Evolutionary conservation across 352 stramenopile species (phyloP), one percentile per base, ranked within the genome.

Genomic region (Globisporangium radiosum): DNA sequence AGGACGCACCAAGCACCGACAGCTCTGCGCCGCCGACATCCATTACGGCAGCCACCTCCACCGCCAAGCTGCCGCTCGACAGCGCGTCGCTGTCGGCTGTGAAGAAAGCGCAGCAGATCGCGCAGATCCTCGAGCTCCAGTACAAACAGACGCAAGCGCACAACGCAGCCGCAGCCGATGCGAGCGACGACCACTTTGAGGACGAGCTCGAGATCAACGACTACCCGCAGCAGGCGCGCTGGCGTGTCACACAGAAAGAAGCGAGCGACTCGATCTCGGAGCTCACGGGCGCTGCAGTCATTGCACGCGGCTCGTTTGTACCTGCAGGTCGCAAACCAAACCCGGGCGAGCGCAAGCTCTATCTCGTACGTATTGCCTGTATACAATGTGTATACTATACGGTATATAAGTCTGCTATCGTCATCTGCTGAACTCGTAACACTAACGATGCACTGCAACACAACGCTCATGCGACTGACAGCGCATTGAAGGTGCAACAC

Each of bases 141-240:
- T 91, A 88, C 67, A 88, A 87, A 59, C 65, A 81, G 44, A 82
- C 50, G 11, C 66, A 81, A 56, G 72, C 75, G 13, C 63, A 63
- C 40, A 66, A 65, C 36, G 64, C 58, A 54, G 63, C 67, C 33
- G 64, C 58, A 52, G 63, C 15, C 19, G 68, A 47, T 15, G 61
- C 56, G 25, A 66, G 67, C 40, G 73, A 92, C 50, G 76, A 75
- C 42, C 84, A 95, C 58, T 96, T 94, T 57, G 71, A 78, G 9
- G 85, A 96, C 63, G 90, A 98, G 61, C 71, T 98, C 15, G 91
- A 96, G 63, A 97, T 98, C 70, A 98, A 98, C 67, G 92, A 98
- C 59, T 98, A 97, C 66, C 91, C 92, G 4, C 81, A 95, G 66
- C 86, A 96, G 63, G 92, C 90, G 54, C 79, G 90, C 11, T 95